These are phyloP conservation scores for Isabelozyma heimii DNA, from an alignment of 805 yeast genomes.

Conservation along the genomic window DNA sequence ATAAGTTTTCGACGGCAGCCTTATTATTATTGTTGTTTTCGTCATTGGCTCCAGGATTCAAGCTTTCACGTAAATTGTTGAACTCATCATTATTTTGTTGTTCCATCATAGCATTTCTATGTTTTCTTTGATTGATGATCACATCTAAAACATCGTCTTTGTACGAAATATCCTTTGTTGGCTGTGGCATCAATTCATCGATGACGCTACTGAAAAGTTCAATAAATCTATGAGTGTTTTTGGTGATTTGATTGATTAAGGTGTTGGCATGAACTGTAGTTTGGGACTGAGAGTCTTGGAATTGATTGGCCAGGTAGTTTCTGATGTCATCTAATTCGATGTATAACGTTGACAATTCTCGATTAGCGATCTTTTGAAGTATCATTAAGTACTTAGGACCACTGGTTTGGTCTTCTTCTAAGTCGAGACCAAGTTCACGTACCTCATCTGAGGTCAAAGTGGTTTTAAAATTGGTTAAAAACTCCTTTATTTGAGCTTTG, in stretches of 20 bases:
- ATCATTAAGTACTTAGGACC: slow-evolving; percentile 75
- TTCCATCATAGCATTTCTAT: slow-evolving; percentile 72
- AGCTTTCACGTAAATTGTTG: slow-evolving; percentile 38
- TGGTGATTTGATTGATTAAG: slow-evolving; percentile 58
- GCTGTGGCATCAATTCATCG: slow-evolving; percentile 82
- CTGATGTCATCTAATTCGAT: slow-evolving; percentile 85
- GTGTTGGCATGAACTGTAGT: slow-evolving; percentile 15
- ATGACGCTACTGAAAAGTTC: slow-evolving; percentile 74
- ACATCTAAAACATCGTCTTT: slow-evolving; percentile 92
- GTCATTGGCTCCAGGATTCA: slow-evolving; percentile 14
- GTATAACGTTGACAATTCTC: slow-evolving; percentile 65
- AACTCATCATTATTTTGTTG: slow-evolving; percentile 66
- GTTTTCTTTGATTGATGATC: slow-evolving; percentile 82
- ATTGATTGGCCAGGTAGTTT: slow-evolving; percentile 55
- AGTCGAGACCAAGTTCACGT: slow-evolving; percentile 12
- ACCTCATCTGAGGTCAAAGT: slow-evolving; percentile 23
- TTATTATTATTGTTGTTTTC: slow-evolving; percentile 17
- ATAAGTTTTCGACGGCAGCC: slow-evolving; percentile 45
- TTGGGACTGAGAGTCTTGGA: slow-evolving; percentile 10
- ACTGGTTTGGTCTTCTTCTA: slow-evolving; percentile 17
- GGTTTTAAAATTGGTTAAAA: slow-evolving; percentile 64
- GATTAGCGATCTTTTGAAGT: slow-evolving; percentile 78
- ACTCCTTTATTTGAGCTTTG: slow-evolving; percentile 56
- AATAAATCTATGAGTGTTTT: slow-evolving; percentile 74
- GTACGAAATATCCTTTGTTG: slow-evolving; percentile 76